Evolutionary conservation across 345 rosid species (phyloP).

Genomic region (Draba incana): DNA sequence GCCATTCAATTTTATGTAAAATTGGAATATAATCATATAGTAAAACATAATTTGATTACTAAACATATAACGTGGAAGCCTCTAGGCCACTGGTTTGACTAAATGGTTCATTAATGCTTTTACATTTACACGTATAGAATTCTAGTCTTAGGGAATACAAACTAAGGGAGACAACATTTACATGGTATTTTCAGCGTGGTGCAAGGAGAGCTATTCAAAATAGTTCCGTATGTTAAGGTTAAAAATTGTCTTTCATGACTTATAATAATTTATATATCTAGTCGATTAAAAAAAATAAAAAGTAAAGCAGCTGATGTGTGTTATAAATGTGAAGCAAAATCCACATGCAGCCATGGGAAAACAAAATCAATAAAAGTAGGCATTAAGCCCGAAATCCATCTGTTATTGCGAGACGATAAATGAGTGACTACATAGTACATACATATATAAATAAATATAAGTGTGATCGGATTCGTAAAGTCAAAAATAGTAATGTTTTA

Average conservation of each 20-base stretch:
- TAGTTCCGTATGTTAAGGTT: too few species aligned
- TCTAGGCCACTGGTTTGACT: too few species aligned
- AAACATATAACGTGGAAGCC: neutral
- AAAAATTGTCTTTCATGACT: too few species aligned
- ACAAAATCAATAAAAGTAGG: constrained; percentile 28
- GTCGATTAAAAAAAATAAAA: too few species aligned
- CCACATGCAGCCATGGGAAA: constrained; percentile 51
- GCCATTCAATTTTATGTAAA: constrained; percentile 7
- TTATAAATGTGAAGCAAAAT: constrained; percentile 48
- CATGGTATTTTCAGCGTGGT: too few species aligned
- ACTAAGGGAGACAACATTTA: too few species aligned
- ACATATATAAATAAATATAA: neutral
- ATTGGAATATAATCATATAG: neutral
- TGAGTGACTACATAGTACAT: constrained; percentile 10
- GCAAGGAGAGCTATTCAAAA: too few species aligned
- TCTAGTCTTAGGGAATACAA: too few species aligned
- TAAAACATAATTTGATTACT: neutral
- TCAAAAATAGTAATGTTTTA: constrained; percentile 29
- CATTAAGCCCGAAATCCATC: constrained; percentile 43
- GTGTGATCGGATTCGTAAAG: constrained; percentile 19
- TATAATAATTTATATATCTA: too few species aligned
- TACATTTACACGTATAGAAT: too few species aligned
- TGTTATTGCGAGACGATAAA: constrained; percentile 33
- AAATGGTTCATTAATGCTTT: too few species aligned
- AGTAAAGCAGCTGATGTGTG: too few species aligned